Percentiles rank a stretch among this genome's conserved stretches.
Conservation (phyloP, 2,329 filamentous ascomycete species). For the Microdochium bolleyi region DNA sequence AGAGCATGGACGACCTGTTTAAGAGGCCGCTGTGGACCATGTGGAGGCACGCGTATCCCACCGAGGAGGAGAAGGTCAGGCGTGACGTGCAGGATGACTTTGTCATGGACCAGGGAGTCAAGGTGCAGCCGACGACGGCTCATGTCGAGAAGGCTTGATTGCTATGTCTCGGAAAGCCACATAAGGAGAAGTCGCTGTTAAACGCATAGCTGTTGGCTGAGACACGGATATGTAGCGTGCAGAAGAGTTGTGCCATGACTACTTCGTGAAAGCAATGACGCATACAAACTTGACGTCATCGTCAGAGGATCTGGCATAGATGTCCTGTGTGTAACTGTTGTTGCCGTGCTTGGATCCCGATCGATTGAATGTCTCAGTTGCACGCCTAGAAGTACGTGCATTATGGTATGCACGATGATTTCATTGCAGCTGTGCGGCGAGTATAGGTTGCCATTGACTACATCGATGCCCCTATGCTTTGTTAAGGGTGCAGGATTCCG, state of each 20-base stretch:
- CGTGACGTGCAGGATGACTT: conserved; percentile 17
- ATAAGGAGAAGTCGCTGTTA: not conserved
- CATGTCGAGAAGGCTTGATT: not conserved
- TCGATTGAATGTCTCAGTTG: too few relatives aligned
- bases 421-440: too few relatives aligned
- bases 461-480: too few relatives aligned
- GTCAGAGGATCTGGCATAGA: too few relatives aligned
- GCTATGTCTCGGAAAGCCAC: not conserved
- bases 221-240: not conserved
- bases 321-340: too few relatives aligned
- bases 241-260: not conserved
- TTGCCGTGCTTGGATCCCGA: too few relatives aligned
- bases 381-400: too few relatives aligned
- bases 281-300: too few relatives aligned
- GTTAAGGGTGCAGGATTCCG: too few relatives aligned
- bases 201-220: not conserved
- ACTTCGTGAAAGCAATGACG: not conserved
- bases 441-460: too few relatives aligned
- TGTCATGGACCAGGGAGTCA: not conserved
- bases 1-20: conserved; percentile 41
- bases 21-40: conserved; percentile 27
- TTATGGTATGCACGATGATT: too few relatives aligned
- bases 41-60: conserved; percentile 30
- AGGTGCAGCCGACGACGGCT: not conserved
- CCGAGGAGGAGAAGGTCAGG: conserved; percentile 21